Base-by-base conservation (phyloP, 441 rosid genomes). In the Erodium moschatum region DNA sequence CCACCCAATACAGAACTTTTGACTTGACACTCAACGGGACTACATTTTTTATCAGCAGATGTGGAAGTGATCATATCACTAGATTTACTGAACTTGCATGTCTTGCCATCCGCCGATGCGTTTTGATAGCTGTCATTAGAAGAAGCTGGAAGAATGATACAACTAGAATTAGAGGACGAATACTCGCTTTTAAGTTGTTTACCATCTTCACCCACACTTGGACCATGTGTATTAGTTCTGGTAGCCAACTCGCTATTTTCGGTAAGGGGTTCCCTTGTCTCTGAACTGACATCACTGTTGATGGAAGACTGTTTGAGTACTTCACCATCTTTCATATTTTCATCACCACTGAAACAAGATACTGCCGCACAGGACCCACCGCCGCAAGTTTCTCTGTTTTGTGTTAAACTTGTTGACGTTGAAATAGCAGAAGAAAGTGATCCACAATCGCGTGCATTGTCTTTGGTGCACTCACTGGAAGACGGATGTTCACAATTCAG, bases 401-500 rank as follows among this genome's bases (percentile, higher is more conserved):
- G 54, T 1, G 54, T 48, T 48, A 48, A 48, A 48, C 54, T 48
- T 5, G 54, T 48, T n/a, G 54, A 48, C 2, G 54, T 48, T 13
- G 54, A 48, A 48, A 48, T 48, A 48, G 12, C 54, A 10, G 54
- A 48, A 11, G 54, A 48, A 48, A 48, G 54, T 48, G 54, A 48
- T 48, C 54, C 54, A 48, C 54, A 48, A 48, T 48, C 54, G 12
- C 15, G 54, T 48, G 54, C 54, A 48, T 48, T 48, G 15, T 48
- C 54, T 48, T 48, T 48, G 16, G 54, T 12, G 54, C 54, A 48
- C 54, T 48, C 54, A 48, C 54, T n/a, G 54, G 54, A 48, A 48
- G 54, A 12, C 2, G 12, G 15, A 13, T 48, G n/a, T 48, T 3
- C 15, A 48, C 15, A 48, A 48, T 48, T 48, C 12, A 48, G 54